These are phyloP conservation scores for Pseudogymnoascus sp. DNA, from an alignment of 2,329 filamentous ascomycete species.

Conservation along the genomic window DNA sequence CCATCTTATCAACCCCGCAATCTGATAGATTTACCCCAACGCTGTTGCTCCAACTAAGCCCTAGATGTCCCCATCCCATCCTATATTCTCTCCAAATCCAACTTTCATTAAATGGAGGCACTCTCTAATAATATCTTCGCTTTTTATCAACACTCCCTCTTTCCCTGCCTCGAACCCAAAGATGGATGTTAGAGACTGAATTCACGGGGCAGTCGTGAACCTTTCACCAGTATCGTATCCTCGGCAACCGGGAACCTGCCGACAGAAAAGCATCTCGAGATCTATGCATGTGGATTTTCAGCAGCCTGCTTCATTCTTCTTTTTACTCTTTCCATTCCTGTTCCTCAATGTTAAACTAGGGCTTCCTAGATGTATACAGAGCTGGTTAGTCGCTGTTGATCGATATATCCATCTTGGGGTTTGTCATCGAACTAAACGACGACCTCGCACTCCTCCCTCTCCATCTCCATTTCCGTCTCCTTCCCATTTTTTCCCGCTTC, in stretches of 20 bases:
- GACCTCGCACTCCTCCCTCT: neutral
- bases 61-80: too few relatives aligned
- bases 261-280: neutral
- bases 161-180: too few relatives aligned
- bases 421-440: neutral
- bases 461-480: neutral
- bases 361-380: neutral
- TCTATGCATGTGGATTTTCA: neutral
- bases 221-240: neutral
- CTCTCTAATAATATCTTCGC: too few relatives aligned
- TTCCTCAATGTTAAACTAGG: neutral
- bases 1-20: too few relatives aligned
- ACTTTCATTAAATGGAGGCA: too few relatives aligned
- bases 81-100: too few relatives aligned
- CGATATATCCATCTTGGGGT: neutral
- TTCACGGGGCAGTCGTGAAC: too few relatives aligned
- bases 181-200: too few relatives aligned
- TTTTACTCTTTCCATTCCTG: neutral
- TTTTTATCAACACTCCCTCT: too few relatives aligned
- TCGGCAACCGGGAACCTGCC: neutral
- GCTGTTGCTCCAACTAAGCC: too few relatives aligned
- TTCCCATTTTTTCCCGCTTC: neutral
- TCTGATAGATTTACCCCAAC: too few relatives aligned
- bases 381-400: neutral
- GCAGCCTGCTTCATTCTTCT: neutral